A percentile compares a stretch with the other conserved stretches of the same genome.
Conservation (phyloP, 176 grass and related monocot genomes). For the Avena eriantha region DNA sequence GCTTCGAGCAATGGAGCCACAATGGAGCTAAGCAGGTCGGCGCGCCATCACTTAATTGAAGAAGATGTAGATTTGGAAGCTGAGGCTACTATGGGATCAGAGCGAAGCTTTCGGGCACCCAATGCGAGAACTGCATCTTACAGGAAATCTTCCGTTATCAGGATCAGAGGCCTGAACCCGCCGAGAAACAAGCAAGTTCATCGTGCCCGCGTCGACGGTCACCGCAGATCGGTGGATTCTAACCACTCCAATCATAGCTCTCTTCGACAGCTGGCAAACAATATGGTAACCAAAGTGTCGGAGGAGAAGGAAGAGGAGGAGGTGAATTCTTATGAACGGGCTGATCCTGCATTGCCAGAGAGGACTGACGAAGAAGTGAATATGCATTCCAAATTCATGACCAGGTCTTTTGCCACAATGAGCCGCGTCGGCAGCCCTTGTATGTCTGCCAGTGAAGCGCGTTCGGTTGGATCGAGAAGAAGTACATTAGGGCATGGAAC, state of each 20-base stretch:
- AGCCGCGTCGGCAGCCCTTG: slow-evolving; percentile 76
- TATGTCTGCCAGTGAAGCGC: slow-evolving; percentile 73
- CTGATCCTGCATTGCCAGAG: slow-evolving; percentile 39
- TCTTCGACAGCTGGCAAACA: slow-evolving; percentile 51
- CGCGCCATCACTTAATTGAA: slow-evolving; percentile 60
- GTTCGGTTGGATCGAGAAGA: slow-evolving; percentile 59
- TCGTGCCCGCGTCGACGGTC: slow-evolving; percentile 58
- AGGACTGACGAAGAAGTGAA: slow-evolving; percentile 53
- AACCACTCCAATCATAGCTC: slow-evolving; percentile 60
- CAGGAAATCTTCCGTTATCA: slow-evolving; percentile 67
- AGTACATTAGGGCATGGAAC: slow-evolving; percentile 43
- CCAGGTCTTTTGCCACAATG: slow-evolving; percentile 63
- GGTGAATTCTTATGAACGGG: slow-evolving; percentile 63
- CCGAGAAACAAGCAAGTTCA: slow-evolving; percentile 72
- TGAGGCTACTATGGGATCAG: slow-evolving; percentile 59
- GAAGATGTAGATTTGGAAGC: slow-evolving; percentile 60
- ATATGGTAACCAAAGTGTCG: slow-evolving; percentile 54
- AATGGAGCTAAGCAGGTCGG: slow-evolving; percentile 53
- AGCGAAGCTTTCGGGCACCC: slow-evolving; percentile 59
- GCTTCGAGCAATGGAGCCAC: slow-evolving; percentile 66
- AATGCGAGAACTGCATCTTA: slow-evolving; percentile 61
- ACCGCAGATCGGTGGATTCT: slow-evolving; percentile 63
- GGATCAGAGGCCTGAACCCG: slow-evolving; percentile 80
- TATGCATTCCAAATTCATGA: slow-evolving; percentile 60
- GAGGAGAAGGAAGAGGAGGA: slow-evolving; percentile 73